Base-by-base conservation (phyloP, 192 early-diverging fungal genomes). In the Coemansia reversa region DNA sequence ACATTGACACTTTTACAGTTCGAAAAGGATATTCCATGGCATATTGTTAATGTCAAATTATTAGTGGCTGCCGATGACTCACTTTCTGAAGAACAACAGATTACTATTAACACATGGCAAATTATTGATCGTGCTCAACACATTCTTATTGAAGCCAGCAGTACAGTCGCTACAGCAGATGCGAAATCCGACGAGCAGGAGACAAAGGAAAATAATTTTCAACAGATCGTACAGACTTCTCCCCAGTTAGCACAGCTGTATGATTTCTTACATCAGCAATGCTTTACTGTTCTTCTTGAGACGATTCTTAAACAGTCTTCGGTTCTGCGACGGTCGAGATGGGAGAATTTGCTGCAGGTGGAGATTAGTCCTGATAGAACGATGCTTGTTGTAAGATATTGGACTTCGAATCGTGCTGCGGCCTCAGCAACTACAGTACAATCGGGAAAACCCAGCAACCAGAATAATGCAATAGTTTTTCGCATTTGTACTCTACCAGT, bases 221-320 rank as follows among this genome's bases (percentile, higher is more conserved):
- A 45, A 16, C 9, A 45, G 14, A 45, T 16, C 14, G 3, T 45
- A 45, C 39, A 45, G 14, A 16, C 75, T 0, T 65, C 70, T 7
- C 83, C 87, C 12, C 88, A 89, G 24, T 83, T 94, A 24, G 82
- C 89, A 3, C 84, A 82, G 30, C 72, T 94, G 30, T 92, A 92
- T 59, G 87, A 91, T 62, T 90, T 88, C 75, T 51, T 94, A 57
- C 89, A 92, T 45, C 74, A 79, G 30, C 83, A 90, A 20, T 84
- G 86, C 42, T 74, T 88, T 16, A 87, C 84, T 7, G 75, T 89
- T 22, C 83, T 90, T 60, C 71, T 93, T 9, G 90, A 93, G 47
- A 82, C 87, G 8, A 66, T 94, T n/a, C 77, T 77, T 35, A 79
- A 83, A 47, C 88, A 91, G 75, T 83, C 87, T 0, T 23, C 63